Evolutionary conservation across 192 early-diverging fungal species (phyloP), one percentile per base, ranked within the genome.

Genomic region (Podila clonocystis): DNA sequence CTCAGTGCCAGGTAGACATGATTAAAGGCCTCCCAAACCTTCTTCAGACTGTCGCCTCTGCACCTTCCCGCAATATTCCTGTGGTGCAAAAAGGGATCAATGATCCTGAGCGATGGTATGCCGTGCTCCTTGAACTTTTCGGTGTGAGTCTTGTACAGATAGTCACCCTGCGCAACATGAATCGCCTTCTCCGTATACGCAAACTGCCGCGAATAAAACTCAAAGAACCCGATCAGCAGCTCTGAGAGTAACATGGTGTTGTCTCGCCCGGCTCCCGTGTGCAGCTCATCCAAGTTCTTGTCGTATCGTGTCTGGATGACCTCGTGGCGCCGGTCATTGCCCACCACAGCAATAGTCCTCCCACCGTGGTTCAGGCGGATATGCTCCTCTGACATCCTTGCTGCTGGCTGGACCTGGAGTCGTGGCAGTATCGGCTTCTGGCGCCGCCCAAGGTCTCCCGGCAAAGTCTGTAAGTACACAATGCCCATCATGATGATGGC

Each of bases 61-160:
- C 64, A 66, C 6, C 58, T 66, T 0, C 75, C 75, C 15, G 75
- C 71, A 12, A 71, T 67, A 30, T 77, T 77, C 13, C 75, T 57
- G 67, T 77, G 75, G 48, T 77, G 75, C 48, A 71, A n/a, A 41
- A 77, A 77, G 3, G 75, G 75, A 22, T 77, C 75, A 12, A 77
- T 49, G 20, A 77, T 64, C 22, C 68, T 65, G 9, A 77, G 71
- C 5, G 74, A 65, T 15, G 63, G 55, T 31, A 11, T 12, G 9
- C 75, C 11, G 22, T 15, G 50, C 38, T 77, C 75, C 33, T 48
- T 33, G 7, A 58, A 36, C 12, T 50, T 38, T 33, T 76, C 74
- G 48, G 24, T 69, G 20, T 28, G 49, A 11, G 74, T 61, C 29
- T 76, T 76, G 4, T 62, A 13, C 31, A 60, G 4, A 58, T 68